Evolutionary conservation across 1,284 basidiomycete species (phyloP), one percentile per base, ranked within the genome.

Genomic region (Ganoderma meredithae): DNA sequence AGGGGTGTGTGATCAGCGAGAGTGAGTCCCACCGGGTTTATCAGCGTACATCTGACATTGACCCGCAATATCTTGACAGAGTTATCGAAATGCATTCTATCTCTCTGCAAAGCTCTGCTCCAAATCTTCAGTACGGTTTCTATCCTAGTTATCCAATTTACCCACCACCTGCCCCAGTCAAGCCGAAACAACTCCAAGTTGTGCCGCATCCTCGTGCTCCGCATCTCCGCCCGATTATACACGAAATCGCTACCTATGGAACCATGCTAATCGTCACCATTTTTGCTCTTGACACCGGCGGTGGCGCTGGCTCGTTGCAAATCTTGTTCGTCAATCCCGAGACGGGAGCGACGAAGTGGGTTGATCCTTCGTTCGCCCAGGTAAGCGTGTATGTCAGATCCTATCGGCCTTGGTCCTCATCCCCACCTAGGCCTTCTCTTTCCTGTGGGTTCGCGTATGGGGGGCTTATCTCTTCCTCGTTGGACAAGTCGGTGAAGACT

Each of bases 271-370:
- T 79, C 33, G 76, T 76, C 17, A 77, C 78, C 3, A 76, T 83
- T 31, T 80, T 81, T n/a, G 76, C 65, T 62, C 75, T 69, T 69
- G 76, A 66, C 61, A 77, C 70, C 3, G 72, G 70, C 0, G 67
- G 76, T 17, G 75, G 73, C 44, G 76, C 78, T 22, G 73, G 78
- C 7, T 74, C 76, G 33, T 80, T 82, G 65, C 79, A 81, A 63
- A 74, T 85, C n/a, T 69, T 83, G 19, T 73, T 84, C 39, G 70
- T 82, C 27, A 78, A 83, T 62, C 74, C 75, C 5, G 66, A 67
- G 17, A 79, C 79, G 7, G 78, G 79, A 17, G 70, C 68, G 0
- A 75, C 78, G 40, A 73, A 75, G 64, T 73, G 79, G 64, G 71
- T 82, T 12, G 73, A 81, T 64, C 78, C 81, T 1, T 36, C 70